Base-by-base conservation (phyloP, 1,284 basidiomycete species). In the Inonotus obliquus region DNA sequence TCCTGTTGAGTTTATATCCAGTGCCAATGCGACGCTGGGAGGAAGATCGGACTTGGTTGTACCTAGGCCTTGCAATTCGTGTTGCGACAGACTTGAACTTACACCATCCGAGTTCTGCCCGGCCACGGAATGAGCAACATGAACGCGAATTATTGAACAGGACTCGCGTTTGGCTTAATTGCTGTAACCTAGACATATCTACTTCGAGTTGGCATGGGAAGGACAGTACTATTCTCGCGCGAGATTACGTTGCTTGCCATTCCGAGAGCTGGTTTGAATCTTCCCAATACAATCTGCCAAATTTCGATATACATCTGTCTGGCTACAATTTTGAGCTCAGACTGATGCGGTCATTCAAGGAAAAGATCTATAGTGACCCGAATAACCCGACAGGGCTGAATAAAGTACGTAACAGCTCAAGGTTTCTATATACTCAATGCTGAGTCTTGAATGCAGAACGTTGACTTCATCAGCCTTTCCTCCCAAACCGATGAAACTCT, bases 151-250 rank as follows among this genome's bases (percentile, higher is more conserved):
- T 92, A 74, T 81, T 93, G 55, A 94, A 93, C 69, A 84, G 92
- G n/a, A 91, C 90, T 39, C 84, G 92, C 19, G 84, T 90, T 0
- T 95, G 92, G 92, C 76, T 94, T 65, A 91, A 91, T 70, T 92
- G 91, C 73, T 92, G 88, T 74, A 92, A 91, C 71, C 75, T 94
- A 49, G 92, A 94, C 71, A 85, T 91, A 17, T 91, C 87, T 1
- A 88, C 84, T 19, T 84, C 88, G 25, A 87, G 87, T 10, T 91
- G 94, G 74, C 92, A 93, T 72, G 92, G 92, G 58, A 92, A 92
- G 74, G 80, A 82, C 0, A 82, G 89, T 19, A 87, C 87, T 60
- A 90, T 95, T 72, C 80, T 79, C 64, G 81, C 86, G 64, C 76
- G 77, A n/a, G 91, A 92, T 70, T 90, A 88, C 66, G 83, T 87